Evolutionary conservation across 1,284 basidiomycete species (phyloP).

Genomic region (Gomphus sp.): DNA sequence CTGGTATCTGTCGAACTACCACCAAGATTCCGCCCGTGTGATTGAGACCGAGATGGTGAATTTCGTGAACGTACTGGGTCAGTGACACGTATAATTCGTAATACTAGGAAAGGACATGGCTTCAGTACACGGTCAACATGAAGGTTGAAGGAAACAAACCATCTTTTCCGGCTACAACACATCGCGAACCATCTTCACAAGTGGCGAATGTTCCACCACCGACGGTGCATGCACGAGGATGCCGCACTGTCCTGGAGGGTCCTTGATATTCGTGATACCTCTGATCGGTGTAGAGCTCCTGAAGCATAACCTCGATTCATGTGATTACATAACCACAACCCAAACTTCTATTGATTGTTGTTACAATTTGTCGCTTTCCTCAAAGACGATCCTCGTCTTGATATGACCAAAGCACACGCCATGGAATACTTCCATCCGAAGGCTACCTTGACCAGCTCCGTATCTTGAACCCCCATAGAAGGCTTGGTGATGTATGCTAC

Average conservation of each 20-base stretch:
- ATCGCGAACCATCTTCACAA: slow-evolving; percentile 53
- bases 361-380: too few species aligned
- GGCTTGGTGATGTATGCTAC: too few species aligned
- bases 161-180: slow-evolving; percentile 66
- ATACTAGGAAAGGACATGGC: slow-evolving; percentile 31
- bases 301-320: not conserved
- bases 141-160: slow-evolving; percentile 33
- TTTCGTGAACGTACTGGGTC: slow-evolving; percentile 31
- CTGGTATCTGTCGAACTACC: slow-evolving; percentile 20
- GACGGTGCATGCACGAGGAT: slow-evolving; percentile 42
- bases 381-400: too few species aligned
- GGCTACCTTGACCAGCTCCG: too few species aligned
- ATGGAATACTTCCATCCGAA: too few species aligned
- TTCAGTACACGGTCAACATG: slow-evolving; percentile 1
- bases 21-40: not conserved
- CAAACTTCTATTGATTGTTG: too few species aligned
- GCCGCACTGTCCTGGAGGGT: slow-evolving; percentile 41
- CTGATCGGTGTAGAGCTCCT: not conserved
- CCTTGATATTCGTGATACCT: not conserved
- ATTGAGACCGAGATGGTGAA: slow-evolving; percentile 12
- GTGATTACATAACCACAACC: not conserved
- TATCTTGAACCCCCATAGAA: too few species aligned
- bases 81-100: slow-evolving; percentile 53
- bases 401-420: too few species aligned
- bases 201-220: slow-evolving; percentile 60